Conservation (phyloP, 352 stramenopile genomes). For the Phytophthora pinifolia region DNA sequence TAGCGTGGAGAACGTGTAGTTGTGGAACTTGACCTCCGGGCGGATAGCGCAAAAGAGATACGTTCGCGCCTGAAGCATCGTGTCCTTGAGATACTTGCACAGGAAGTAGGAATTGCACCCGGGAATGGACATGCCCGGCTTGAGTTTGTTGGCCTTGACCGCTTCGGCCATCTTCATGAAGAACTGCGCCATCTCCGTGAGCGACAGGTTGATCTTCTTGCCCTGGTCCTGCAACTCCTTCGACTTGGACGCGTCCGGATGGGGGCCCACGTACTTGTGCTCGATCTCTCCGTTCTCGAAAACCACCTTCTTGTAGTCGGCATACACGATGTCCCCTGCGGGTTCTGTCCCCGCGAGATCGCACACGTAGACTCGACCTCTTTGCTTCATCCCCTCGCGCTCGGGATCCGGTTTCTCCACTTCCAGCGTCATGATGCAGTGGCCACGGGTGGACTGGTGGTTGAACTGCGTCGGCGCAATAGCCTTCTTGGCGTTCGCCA, state of each 20-base stretch:
- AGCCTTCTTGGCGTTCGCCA: conserved; percentile 90
- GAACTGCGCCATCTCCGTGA: conserved; percentile 96
- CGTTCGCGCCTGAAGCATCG: conserved; percentile 92
- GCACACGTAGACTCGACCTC: conserved; percentile 92
- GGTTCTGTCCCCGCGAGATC: conserved; percentile 93
- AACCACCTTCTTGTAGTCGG: conserved; percentile 92
- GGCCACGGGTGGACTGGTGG: conserved; percentile 92
- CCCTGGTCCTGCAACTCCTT: conserved; percentile 94
- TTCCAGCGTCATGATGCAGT: conserved; percentile 96
- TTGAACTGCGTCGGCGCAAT: conserved; percentile 95
- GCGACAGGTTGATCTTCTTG: conserved; percentile 96
- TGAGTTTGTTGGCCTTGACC: conserved; percentile 94
- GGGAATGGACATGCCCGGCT: conserved; percentile 91
- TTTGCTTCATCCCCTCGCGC: conserved; percentile 88
- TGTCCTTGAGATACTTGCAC: conserved; percentile 97
- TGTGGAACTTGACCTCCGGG: conserved; percentile 92
- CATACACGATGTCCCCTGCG: conserved; percentile 93
- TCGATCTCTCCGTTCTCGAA: conserved; percentile 92
- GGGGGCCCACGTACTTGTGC: conserved; percentile 90
- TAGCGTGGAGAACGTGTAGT: conserved; percentile 94
- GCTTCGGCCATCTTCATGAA: conserved; percentile 97
- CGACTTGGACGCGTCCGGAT: conserved; percentile 90
- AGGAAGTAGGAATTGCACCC: conserved; percentile 95
- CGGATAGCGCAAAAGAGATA: conserved; percentile 95
- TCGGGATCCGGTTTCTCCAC: conserved; percentile 93